Percentiles rank a stretch among this genome's conserved stretches.
These are phyloP conservation scores for Xylariaceae sp. DNA, from an alignment of 2,329 filamentous ascomycete genomes.

Conservation along the genomic window DNA sequence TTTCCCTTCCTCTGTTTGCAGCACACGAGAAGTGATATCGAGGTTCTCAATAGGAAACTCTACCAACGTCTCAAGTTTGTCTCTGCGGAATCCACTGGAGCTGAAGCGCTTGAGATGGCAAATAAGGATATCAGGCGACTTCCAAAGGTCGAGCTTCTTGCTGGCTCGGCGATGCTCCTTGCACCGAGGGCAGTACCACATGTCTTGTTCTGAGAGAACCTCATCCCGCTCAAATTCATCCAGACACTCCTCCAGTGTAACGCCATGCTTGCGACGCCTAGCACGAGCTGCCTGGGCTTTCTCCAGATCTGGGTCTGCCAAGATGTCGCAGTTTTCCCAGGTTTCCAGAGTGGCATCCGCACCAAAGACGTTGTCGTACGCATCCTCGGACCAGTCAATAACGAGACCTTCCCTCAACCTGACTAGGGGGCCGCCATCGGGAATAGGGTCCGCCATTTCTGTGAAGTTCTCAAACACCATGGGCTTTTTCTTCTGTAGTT, in stretches of 20 bases:
- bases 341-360: slow-evolving; percentile 55
- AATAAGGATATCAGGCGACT: slow-evolving; percentile 89
- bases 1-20: slow-evolving; percentile 77
- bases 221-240: slow-evolving; percentile 94
- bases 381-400: slow-evolving; percentile 76
- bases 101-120: slow-evolving; percentile 96
- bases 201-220: slow-evolving; percentile 89
- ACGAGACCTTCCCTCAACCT: slow-evolving; percentile 81
- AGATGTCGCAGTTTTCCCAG: slow-evolving; percentile 50
- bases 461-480: slow-evolving; percentile 22
- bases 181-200: slow-evolving; percentile 96
- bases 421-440: slow-evolving; percentile 63
- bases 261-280: slow-evolving; percentile 68
- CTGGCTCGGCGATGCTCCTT: slow-evolving; percentile 89
- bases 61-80: slow-evolving; percentile 88
- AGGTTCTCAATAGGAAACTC: slow-evolving; percentile 89
- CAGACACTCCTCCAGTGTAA: slow-evolving; percentile 85
- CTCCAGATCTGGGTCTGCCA: slow-evolving; percentile 63
- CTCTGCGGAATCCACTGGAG: slow-evolving; percentile 73
- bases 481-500: slow-evolving; percentile 23
- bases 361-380: slow-evolving; percentile 69
- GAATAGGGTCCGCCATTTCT: slow-evolving; percentile 35
- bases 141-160: slow-evolving; percentile 98
- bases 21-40: slow-evolving; percentile 76
- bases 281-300: slow-evolving; percentile 61